Evolutionary conservation across 2,329 filamentous ascomycete species (phyloP), one percentile per base, ranked within the genome.

Genomic region (Nothophaeocryptopus gaeumannii): DNA sequence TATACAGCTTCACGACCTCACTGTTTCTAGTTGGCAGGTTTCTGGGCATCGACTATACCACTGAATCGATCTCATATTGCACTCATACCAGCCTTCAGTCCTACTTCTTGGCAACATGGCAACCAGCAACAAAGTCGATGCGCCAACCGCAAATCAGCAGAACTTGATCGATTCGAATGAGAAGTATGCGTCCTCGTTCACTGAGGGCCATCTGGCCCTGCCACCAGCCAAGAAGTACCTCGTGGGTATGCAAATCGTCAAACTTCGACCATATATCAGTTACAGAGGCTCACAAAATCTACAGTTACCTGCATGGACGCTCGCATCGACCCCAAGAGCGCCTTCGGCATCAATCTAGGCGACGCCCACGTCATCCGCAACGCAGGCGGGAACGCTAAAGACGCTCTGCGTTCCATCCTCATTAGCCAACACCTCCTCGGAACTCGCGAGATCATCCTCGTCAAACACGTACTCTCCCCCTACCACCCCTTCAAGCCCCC

Each of bases 291-390:
- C 31, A 31, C 15, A 11, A 11, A 16, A 11, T 41, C 42, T 15
- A 26, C 39, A 79, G 78, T 92, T 38, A 88, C 86, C 0, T 93
- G 88, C 70, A 93, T 93, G 87, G 88, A 93, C 63, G 85, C 88
- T 5, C 82, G 88, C 10, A 75, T 76, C 67, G 78, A 92, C 60
- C 82, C 88, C 0, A 78, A 81, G 2, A 73, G 78, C 10, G 85
- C 85, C 1, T 85, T 89, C 46, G 85, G 84, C 8, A 84, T 91
- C 50, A 72, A 78, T 14, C 78, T 88, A 13, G 88, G 88, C 35
- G 86, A 90, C 56, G 88, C 88, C 0, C 88, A 93, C 68, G 81
- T 60, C 34, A 85, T 90, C 52, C 82, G 87, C 51, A 91, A 90
- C 58, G 74, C 72, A 5, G 72, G 72, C 9, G 64, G 58, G 41